Base-by-base conservation (phyloP, 345 rosid genomes). In the Angophora floribunda region DNA sequence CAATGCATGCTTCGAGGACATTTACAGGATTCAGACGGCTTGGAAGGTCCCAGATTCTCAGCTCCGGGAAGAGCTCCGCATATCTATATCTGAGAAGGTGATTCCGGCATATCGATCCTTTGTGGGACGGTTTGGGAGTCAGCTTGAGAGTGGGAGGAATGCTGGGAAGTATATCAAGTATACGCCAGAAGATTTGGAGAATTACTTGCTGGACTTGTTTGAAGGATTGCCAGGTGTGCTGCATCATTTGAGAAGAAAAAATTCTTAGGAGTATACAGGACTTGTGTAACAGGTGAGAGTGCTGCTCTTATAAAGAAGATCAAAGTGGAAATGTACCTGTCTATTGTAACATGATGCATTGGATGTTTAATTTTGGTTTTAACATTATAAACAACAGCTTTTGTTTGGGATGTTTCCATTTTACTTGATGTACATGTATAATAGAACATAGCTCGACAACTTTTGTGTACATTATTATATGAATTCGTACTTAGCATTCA, bases 1-100 rank as follows among this genome's bases (percentile, higher is more conserved):
- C 89, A 96, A 96, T 92, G 94, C 94, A 15, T 95, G 97, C 90
- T 97, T 98, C 84, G 99, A 98, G 91, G 99, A 98, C 85, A 90
- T 95, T 28, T 97, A 96, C 89, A 92, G 97, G 90, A 87, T 96
- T 90, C 99, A 98, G 91, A 96, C 99, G 9, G 95, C 95, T 86
- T 98, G 99, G 99, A 98, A 91, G 89, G 99, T 98, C 79, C 97
- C 98, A 3, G 98, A 98, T 91, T 92, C 97, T 89, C 99, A 97
- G 88, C 99, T 98, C 87, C 96, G 99, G 13, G 99, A 97, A 91
- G 99, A 98, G 92, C 93, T 98, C 86, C 93, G 98, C 63, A 93
- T 98, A 91, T 98, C 99, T 61, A 96, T 98, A 86, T 96, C 99
- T 11, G 98, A 96, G 90, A 94, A 95, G 88, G 98, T 97, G 88